These are phyloP conservation scores for Moesziomyces aphidis DNA, from an alignment of 1,284 basidiomycete species.

Conservation along the genomic window DNA sequence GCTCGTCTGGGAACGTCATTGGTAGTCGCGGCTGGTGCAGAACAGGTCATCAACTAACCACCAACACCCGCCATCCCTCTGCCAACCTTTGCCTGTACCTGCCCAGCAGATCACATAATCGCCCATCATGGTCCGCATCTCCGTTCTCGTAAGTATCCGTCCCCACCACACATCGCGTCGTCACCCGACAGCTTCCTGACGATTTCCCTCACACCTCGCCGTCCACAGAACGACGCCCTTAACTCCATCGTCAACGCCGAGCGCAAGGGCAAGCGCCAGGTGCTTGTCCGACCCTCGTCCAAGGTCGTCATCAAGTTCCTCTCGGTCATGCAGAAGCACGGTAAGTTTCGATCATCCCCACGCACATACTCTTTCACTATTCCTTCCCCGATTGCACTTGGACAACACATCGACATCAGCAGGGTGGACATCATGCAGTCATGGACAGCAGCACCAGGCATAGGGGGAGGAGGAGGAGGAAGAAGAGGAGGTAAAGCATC, in stretches of 20 bases:
- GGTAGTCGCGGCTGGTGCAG: constrained; percentile 50
- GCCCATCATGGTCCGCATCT: constrained; percentile 66
- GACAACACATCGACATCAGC: too few species aligned
- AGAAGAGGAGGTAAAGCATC: too few species aligned
- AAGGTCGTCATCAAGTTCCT: constrained; percentile 69
- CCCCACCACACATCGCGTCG: not conserved
- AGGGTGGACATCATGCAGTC: not conserved
- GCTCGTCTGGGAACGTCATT: constrained; percentile 43
- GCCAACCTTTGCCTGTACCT: constrained; percentile 44
- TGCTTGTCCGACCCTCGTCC: constrained; percentile 66
- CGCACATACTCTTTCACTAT: constrained; percentile 1
- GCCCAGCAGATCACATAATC: constrained; percentile 59
- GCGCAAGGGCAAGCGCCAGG: constrained; percentile 68
- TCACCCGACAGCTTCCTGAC: constrained; percentile 5
- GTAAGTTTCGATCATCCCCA: constrained; percentile 47
- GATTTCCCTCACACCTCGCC: not conserved
- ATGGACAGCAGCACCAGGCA: not conserved
- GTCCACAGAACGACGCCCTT: constrained; percentile 65
- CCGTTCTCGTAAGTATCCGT: constrained; percentile 63
- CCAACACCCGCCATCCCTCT: not conserved
- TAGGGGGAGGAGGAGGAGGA: too few species aligned
- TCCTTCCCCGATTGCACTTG: not conserved
- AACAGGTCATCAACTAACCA: constrained; percentile 50
- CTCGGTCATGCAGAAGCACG: constrained; percentile 68
- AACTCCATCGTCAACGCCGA: constrained; percentile 68